Evolutionary conservation across 768 basidiomycete species (phyloP).

Genomic region (Tephrocybe sp.): DNA sequence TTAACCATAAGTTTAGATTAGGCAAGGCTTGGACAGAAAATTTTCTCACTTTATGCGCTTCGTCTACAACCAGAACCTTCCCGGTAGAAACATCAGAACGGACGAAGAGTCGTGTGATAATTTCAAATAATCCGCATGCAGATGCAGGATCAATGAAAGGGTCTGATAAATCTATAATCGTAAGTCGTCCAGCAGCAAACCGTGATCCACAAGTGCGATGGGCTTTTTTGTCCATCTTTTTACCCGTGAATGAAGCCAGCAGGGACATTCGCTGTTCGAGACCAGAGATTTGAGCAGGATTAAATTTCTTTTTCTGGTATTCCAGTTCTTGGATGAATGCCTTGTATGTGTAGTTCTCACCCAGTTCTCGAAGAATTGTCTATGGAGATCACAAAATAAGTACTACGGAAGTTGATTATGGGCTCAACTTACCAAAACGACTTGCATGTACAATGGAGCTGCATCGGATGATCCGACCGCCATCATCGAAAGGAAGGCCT

Average conservation of each 20-base stretch:
- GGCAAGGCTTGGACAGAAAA: background rate
- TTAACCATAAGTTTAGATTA: conserved; percentile 3
- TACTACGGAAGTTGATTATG: background rate
- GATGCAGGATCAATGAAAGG: conserved; percentile 69
- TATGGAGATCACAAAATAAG: conserved; percentile 19
- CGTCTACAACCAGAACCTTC: conserved; percentile 72
- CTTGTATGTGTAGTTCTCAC: conserved; percentile 54
- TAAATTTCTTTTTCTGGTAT: conserved; percentile 49
- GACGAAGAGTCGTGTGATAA: conserved; percentile 64
- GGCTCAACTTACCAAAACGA: conserved; percentile 52
- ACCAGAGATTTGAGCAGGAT: conserved; percentile 51
- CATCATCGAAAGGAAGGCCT: conserved; percentile 77
- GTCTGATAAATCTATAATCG: conserved; percentile 71
- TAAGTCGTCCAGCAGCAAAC: conserved; percentile 58
- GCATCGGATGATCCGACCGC: conserved; percentile 60
- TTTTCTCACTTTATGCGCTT: conserved; percentile 65
- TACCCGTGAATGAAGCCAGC: conserved; percentile 56
- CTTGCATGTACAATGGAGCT: conserved; percentile 70
- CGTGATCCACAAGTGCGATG: conserved; percentile 23
- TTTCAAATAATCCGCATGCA: conserved; percentile 72
- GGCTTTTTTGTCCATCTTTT: conserved; percentile 15
- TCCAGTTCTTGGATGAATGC: conserved; percentile 50
- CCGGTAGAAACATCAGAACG: conserved; percentile 60
- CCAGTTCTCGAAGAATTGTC: conserved; percentile 63
- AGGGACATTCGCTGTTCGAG: conserved; percentile 66